Evolutionary conservation across 441 rosid genomes (phyloP).

Genomic region (Bocquillonia castaneifolia): DNA sequence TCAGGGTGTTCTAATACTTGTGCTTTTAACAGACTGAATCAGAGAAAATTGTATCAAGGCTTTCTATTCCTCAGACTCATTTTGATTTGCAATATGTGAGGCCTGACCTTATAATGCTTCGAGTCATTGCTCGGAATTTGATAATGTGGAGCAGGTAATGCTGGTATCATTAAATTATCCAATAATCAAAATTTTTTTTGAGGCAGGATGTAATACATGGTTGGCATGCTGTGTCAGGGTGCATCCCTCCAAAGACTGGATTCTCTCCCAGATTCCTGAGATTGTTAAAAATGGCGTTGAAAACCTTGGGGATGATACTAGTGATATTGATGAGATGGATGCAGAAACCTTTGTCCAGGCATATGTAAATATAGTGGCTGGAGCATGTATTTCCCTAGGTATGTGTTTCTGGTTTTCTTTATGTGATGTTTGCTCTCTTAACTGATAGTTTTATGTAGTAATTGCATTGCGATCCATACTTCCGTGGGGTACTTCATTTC

Average conservation of each 20-base stretch:
- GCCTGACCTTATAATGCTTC: constrained; percentile 98
- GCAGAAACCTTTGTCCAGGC: constrained; percentile 84
- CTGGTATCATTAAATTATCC: constrained; percentile 13
- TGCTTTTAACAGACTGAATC: constrained; percentile 75
- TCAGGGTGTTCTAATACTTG: constrained; percentile 18
- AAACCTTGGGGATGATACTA: constrained; percentile 57
- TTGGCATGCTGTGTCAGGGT: constrained; percentile 49
- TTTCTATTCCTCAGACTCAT: constrained; percentile 77
- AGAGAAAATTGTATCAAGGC: constrained; percentile 64
- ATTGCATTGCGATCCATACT: too few species aligned
- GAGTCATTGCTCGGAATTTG: constrained; percentile 91
- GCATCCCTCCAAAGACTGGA: constrained; percentile 80
- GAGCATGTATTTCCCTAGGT: constrained; percentile 97
- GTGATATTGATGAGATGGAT: constrained; percentile 75
- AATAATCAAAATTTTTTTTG: constrained; percentile 20
- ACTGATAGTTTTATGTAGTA: neutral
- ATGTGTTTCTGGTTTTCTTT: constrained; percentile 26
- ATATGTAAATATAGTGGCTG: constrained; percentile 84
- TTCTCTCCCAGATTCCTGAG: constrained; percentile 84
- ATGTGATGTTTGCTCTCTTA: neutral
- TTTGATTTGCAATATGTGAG: constrained; percentile 87
- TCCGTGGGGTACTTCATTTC: too few species aligned
- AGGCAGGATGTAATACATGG: constrained; percentile 18
- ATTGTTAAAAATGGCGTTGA: constrained; percentile 61
- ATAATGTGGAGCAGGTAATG: constrained; percentile 93